Conservation (phyloP, 2,329 filamentous ascomycete species). For the Chrysoporthe cubensis region DNA sequence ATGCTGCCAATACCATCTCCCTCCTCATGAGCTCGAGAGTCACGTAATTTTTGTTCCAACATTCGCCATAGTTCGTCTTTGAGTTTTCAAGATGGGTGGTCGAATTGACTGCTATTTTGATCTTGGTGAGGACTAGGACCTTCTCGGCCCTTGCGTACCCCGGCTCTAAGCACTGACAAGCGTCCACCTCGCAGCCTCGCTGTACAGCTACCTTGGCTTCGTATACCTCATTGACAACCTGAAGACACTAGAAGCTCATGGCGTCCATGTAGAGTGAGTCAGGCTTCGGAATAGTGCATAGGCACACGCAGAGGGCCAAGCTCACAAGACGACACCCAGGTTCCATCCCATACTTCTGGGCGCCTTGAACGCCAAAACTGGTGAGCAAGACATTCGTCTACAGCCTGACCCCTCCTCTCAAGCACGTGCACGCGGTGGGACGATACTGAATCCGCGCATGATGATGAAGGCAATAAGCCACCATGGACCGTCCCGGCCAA, state of each 20-base stretch:
- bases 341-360: conserved; percentile 75
- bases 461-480: conserved; percentile 66
- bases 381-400: conserved; percentile 40
- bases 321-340: conserved; percentile 43
- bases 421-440: neutral
- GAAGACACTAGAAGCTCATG: conserved; percentile 57
- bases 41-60: neutral
- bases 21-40: neutral
- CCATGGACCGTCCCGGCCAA: conserved; percentile 75
- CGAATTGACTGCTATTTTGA: conserved; percentile 71
- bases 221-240: conserved; percentile 61
- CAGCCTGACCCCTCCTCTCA: neutral
- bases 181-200: conserved; percentile 57
- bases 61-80: neutral
- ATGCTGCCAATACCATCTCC: neutral
- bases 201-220: conserved; percentile 62
- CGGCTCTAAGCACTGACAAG: conserved; percentile 8
- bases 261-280: conserved; percentile 68
- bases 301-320: neutral
- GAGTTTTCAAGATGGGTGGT: conserved; percentile 53
- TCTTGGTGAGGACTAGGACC: conserved; percentile 54
- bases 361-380: conserved; percentile 64
- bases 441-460: neutral
- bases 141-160: neutral
- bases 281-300: neutral